A percentile compares a stretch with the other conserved stretches of the same genome.
Conservation (phyloP, 352 stramenopile species). For the Pythium insidiosum region DNA sequence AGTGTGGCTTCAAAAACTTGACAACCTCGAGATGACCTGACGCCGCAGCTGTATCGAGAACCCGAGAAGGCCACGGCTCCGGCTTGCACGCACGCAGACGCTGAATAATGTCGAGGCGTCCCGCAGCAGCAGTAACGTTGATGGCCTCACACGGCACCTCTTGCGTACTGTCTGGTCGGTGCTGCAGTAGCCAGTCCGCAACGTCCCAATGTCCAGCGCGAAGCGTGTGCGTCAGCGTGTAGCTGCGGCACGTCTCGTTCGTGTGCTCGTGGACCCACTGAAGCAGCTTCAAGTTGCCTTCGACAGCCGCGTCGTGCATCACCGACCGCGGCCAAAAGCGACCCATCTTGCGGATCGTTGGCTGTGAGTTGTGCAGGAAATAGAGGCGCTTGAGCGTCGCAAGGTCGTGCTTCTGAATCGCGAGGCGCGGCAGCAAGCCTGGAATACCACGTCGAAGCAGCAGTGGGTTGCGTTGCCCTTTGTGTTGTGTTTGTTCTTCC, state of each 20-base stretch:
- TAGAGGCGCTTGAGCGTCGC: slow-evolving; percentile 5
- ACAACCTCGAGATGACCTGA: too few species aligned
- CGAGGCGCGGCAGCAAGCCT: slow-evolving; percentile 8
- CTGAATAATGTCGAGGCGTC: neutral
- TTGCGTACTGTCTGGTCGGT: neutral
- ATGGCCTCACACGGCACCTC: too few species aligned
- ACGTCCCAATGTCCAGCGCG: slow-evolving; percentile 6
- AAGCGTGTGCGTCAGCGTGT: slow-evolving; percentile 2
- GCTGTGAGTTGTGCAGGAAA: slow-evolving; percentile 8
- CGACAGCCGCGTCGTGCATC: slow-evolving; percentile 4
- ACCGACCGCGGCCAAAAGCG: slow-evolving; percentile 5
- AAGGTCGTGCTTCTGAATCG: slow-evolving; percentile 5
- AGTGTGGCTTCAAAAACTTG: too few species aligned
- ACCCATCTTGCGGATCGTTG: slow-evolving; percentile 1
- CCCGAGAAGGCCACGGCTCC: too few species aligned
- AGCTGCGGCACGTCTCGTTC: neutral
- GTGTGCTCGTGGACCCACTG: slow-evolving; percentile 7
- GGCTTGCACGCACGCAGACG: slow-evolving; percentile 4
- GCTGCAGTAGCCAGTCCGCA: slow-evolving; percentile 10
- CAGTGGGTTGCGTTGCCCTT: too few species aligned
- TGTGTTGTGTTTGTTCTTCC: too few species aligned
- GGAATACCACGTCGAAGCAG: neutral
- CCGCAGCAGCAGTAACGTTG: too few species aligned
- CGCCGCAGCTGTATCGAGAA: too few species aligned
- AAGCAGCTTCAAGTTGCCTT: slow-evolving; percentile 7